phyloP scores from a whole-genome alignment of 495 filamentous ascomycete species.

The Aspergillus bertholletiae region DNA sequence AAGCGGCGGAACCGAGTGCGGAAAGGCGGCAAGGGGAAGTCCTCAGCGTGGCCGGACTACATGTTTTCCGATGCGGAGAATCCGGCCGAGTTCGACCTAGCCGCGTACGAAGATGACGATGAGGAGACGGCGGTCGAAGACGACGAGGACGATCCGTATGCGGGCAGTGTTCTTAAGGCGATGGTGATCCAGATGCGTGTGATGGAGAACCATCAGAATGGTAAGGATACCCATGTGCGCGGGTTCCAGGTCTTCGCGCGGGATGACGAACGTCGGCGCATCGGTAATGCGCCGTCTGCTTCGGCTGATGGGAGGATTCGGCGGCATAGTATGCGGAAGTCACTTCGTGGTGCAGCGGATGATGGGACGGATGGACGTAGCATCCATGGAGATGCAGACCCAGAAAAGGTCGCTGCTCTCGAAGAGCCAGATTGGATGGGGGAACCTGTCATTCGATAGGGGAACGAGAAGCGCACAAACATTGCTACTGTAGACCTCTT shows the following conservation, averaged over 20 bases:
- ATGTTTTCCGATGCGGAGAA: slow-evolving; percentile 27
- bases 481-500: neutral
- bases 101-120: slow-evolving; percentile 27
- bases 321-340: slow-evolving; percentile 27
- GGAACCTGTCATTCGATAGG: slow-evolving; percentile 51
- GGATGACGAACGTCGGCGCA: slow-evolving; percentile 49
- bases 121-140: slow-evolving; percentile 25
- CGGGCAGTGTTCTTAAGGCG: slow-evolving; percentile 71
- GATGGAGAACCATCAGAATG: slow-evolving; percentile 97
- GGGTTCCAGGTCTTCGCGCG: slow-evolving; percentile 86
- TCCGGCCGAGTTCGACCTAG: slow-evolving; percentile 14
- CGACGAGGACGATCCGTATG: slow-evolving; percentile 34
- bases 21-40: slow-evolving; percentile 1
- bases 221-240: slow-evolving; percentile 95
- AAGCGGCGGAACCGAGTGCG: slow-evolving; percentile 9
- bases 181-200: slow-evolving; percentile 85
- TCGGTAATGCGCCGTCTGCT: slow-evolving; percentile 35
- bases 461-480: neutral
- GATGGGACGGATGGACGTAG: slow-evolving; percentile 14
- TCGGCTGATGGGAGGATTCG: slow-evolving; percentile 32
- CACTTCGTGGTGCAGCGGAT: slow-evolving; percentile 25
- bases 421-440: slow-evolving; percentile 60
- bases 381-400: slow-evolving; percentile 22
- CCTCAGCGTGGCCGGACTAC: neutral
- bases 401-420: slow-evolving; percentile 28